phyloP scores from a whole-genome alignment of 139 green algal species.

The Chlorella sorokiniana region DNA sequence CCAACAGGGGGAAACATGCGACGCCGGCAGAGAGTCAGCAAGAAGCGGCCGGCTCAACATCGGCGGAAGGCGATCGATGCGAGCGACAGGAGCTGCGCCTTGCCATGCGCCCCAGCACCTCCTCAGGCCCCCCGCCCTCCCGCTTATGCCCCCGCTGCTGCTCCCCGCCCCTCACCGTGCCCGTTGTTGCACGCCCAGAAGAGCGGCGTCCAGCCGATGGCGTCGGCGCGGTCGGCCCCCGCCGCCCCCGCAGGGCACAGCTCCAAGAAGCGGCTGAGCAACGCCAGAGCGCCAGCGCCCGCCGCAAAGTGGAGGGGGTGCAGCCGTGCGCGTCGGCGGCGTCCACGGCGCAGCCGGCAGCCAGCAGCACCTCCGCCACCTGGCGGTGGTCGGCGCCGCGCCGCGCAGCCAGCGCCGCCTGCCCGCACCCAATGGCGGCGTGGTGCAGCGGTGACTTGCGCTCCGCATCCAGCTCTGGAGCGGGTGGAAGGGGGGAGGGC shows the following conservation, averaged over 20 bases:
- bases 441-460: constrained; percentile 34
- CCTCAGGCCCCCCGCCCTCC: background rate
- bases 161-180: constrained; percentile 16
- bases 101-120: background rate
- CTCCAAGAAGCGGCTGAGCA: constrained; percentile 34
- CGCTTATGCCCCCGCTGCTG: background rate
- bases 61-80: background rate
- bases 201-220: constrained; percentile 37
- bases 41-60: background rate
- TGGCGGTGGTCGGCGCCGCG: constrained; percentile 15
- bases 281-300: constrained; percentile 59
- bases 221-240: background rate
- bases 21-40: background rate
- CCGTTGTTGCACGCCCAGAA: constrained; percentile 42
- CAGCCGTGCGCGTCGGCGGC: constrained; percentile 89
- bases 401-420: background rate
- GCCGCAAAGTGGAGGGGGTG: constrained; percentile 93
- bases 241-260: background rate
- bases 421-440: constrained; percentile 18
- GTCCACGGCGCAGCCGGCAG: constrained; percentile 77
- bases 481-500: background rate
- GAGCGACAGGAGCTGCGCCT: background rate
- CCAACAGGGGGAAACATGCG: background rate
- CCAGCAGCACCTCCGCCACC: constrained; percentile 69
- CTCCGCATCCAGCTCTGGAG: constrained; percentile 15